These are phyloP conservation scores for Chlamydomonas reinhardtii DNA, from an alignment of 163 green algal genomes.

Conservation along the genomic window DNA sequence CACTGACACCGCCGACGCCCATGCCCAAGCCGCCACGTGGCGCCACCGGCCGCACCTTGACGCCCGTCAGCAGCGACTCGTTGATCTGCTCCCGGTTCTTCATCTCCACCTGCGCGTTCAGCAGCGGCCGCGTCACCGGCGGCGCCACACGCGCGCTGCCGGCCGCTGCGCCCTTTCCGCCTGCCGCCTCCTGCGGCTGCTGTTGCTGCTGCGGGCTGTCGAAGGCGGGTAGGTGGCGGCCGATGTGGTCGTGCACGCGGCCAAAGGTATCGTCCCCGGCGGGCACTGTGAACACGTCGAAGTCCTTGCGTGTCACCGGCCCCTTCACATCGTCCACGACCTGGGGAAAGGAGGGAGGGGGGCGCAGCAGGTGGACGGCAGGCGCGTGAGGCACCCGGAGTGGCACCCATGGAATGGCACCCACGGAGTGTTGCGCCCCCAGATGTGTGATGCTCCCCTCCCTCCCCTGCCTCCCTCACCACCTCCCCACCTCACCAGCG, in stretches of 20 bases:
- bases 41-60: constrained; percentile 55
- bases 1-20: too few relatives aligned
- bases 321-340: constrained; percentile 84
- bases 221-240: constrained; percentile 51
- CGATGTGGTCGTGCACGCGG: constrained; percentile 73
- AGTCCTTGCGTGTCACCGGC: constrained; percentile 84
- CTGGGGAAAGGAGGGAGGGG: constrained; percentile 51
- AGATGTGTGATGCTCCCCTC: too few relatives aligned
- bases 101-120: constrained; percentile 80
- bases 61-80: constrained; percentile 84
- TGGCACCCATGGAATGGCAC: too few relatives aligned
- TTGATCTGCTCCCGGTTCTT: constrained; percentile 85
- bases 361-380: too few relatives aligned
- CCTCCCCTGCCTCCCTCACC: too few relatives aligned
- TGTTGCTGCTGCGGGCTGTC: neutral
- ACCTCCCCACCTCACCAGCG: too few relatives aligned
- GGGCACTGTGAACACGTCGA: constrained; percentile 68
- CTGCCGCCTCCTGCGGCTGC: neutral
- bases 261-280: constrained; percentile 67
- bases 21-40: too few relatives aligned
- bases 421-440: too few relatives aligned
- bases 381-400: too few relatives aligned
- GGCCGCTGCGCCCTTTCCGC: neutral
- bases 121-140: constrained; percentile 68
- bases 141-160: constrained; percentile 22